Percentiles rank a stretch among this genome's conserved stretches.
Evolutionary conservation across 1,139 yeast genomes (phyloP).

Genomic region (Pichia sp.): DNA sequence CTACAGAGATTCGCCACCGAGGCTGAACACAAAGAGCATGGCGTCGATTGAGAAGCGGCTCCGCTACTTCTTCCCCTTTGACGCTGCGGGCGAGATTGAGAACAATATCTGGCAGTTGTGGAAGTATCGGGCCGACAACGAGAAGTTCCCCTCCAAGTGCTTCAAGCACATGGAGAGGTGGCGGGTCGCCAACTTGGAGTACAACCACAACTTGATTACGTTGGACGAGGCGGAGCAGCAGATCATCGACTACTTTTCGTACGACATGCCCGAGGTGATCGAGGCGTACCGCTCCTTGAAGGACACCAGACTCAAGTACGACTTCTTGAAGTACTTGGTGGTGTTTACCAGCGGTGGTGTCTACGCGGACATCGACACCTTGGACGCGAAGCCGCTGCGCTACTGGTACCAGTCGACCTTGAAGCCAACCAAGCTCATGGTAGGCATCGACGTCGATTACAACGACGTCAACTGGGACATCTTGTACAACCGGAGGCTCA

Average conservation of each 20-base stretch:
- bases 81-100: slow-evolving; percentile 50
- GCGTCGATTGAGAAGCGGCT: slow-evolving; percentile 37
- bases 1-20: slow-evolving; percentile 22
- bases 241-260: slow-evolving; percentile 45
- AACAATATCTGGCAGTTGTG: slow-evolving; percentile 93
- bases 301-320: slow-evolving; percentile 61
- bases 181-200: slow-evolving; percentile 55
- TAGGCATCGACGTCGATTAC: slow-evolving; percentile 75
- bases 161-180: slow-evolving; percentile 42
- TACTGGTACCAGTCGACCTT: slow-evolving; percentile 36
- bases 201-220: slow-evolving; percentile 58
- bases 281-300: slow-evolving; percentile 61
- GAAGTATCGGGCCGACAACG: slow-evolving; percentile 64
- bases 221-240: slow-evolving; percentile 57
- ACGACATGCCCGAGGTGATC: slow-evolving; percentile 54
- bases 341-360: slow-evolving; percentile 68
- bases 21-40: slow-evolving; percentile 22
- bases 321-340: slow-evolving; percentile 64
- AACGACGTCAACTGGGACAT: slow-evolving; percentile 64
- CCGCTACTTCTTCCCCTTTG: slow-evolving; percentile 66
- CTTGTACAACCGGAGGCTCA: slow-evolving; percentile 59
- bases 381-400: slow-evolving; percentile 45
- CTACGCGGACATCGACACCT: slow-evolving; percentile 70
- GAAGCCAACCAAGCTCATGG: slow-evolving; percentile 31
- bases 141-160: slow-evolving; percentile 49